These are phyloP conservation scores for Picochlorum sp. DNA, from an alignment of 139 green algal species.

Conservation along the genomic window DNA sequence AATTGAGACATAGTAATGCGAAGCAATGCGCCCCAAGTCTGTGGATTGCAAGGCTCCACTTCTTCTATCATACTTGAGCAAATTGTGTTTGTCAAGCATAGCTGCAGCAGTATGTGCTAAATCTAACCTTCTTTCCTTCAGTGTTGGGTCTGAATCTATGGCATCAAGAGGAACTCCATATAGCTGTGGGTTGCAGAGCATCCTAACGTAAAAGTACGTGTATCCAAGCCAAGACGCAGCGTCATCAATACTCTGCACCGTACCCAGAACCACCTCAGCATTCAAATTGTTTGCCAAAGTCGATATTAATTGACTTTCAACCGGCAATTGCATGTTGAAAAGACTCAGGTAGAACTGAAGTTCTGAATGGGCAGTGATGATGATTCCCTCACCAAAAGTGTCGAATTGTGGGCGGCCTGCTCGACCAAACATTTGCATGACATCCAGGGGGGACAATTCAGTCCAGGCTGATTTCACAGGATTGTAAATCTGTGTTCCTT, in stretches of 20 bases:
- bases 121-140: conserved; percentile 75
- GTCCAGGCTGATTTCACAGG: conserved; percentile 83
- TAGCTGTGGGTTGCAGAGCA: conserved; percentile 85
- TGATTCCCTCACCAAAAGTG: conserved; percentile 92
- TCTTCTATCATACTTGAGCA: conserved; percentile 90
- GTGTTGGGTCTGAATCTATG: conserved; percentile 63
- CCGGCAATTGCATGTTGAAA: conserved; percentile 96
- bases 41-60: conserved; percentile 69
- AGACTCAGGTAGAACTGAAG: conserved; percentile 98
- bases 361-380: conserved; percentile 85
- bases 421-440: conserved; percentile 99
- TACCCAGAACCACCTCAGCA: conserved; percentile 92
- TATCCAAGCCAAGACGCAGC: conserved; percentile 84
- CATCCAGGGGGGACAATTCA: conserved; percentile 88
- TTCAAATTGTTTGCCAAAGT: conserved; percentile 91
- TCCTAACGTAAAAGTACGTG: conserved; percentile 94
- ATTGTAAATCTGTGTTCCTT: conserved; percentile 97
- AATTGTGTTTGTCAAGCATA: conserved; percentile 80
- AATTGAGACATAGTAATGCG: conserved; percentile 95
- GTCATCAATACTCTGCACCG: conserved; percentile 71
- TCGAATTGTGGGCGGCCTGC: conserved; percentile 94
- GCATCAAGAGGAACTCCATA: conserved; percentile 78
- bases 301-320: conserved; percentile 88
- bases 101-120: conserved; percentile 80
- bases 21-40: conserved; percentile 75